Evolutionary conservation across 1,284 basidiomycete genomes (phyloP).

Genomic region (Filobasidium uniguttulatum): DNA sequence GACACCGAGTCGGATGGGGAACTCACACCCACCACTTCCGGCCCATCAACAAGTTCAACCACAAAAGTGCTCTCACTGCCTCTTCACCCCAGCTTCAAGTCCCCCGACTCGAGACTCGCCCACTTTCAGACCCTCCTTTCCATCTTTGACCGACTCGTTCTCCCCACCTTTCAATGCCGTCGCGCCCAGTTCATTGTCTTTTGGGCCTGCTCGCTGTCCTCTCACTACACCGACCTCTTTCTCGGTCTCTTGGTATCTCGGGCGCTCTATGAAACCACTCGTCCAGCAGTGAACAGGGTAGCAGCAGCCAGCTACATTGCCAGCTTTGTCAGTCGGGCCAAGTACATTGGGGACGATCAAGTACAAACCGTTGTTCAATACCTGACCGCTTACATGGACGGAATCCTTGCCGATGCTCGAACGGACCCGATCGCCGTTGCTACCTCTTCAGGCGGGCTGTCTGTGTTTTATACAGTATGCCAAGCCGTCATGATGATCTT

Average conservation of each 20-base stretch:
- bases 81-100: slow-evolving; percentile 22
- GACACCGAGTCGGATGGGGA: background rate
- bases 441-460: slow-evolving; percentile 33
- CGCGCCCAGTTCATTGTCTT: slow-evolving; percentile 96
- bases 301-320: slow-evolving; percentile 87
- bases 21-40: background rate
- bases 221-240: slow-evolving; percentile 82
- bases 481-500: slow-evolving; percentile 95
- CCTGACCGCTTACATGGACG: slow-evolving; percentile 67
- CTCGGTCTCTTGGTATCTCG: slow-evolving; percentile 82
- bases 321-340: slow-evolving; percentile 79
- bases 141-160: slow-evolving; percentile 83
- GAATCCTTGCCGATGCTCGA: slow-evolving; percentile 59
- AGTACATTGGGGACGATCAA: slow-evolving; percentile 64
- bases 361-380: slow-evolving; percentile 65
- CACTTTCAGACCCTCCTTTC: slow-evolving; percentile 79
- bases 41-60: too few species aligned
- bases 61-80: too few species aligned
- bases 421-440: slow-evolving; percentile 38
- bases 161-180: slow-evolving; percentile 90
- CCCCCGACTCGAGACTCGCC: slow-evolving; percentile 28
- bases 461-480: slow-evolving; percentile 80
- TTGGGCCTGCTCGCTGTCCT: slow-evolving; percentile 81
- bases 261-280: slow-evolving; percentile 53
- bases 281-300: slow-evolving; percentile 61